A percentile compares a stretch with the other conserved stretches of the same genome.
Evolutionary conservation across 805 yeast species (phyloP).

Genomic region (Myxozyma melibiosi): DNA sequence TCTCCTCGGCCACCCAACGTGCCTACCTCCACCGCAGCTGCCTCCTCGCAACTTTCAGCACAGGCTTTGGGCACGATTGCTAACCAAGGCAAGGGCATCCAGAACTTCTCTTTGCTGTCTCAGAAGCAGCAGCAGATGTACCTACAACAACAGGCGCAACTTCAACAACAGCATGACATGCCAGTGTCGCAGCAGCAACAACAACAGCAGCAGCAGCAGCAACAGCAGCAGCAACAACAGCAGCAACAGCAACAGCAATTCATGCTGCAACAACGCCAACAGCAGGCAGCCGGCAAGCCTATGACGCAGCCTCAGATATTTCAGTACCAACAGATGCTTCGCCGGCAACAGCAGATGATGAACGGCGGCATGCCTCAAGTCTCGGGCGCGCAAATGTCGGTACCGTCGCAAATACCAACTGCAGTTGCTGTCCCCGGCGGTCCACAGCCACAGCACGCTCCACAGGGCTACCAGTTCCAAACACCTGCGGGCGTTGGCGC

Average conservation of each 20-base stretch:
- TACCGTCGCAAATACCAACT: conserved; percentile 8
- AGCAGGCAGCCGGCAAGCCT: conserved; percentile 4
- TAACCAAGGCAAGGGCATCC: background rate
- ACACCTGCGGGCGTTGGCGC: conserved; percentile 5
- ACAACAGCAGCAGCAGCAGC: conserved; percentile 19
- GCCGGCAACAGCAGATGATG: conserved; percentile 20
- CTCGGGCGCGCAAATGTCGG: background rate
- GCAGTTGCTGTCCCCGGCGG: background rate
- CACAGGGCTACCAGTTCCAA: conserved; percentile 18
- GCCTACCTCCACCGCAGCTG: background rate
- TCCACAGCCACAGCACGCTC: background rate
- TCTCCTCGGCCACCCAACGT: conserved; percentile 19
- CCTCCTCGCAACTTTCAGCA: conserved; percentile 1
- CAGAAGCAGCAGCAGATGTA: conserved; percentile 16
- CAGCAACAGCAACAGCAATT: conserved; percentile 10
- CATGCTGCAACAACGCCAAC: conserved; percentile 8
- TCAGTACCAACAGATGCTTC: conserved; percentile 15
- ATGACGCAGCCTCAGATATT: conserved; percentile 6
- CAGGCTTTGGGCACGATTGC: conserved; percentile 2
- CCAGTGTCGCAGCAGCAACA: conserved; percentile 17
- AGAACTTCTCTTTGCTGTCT: background rate
- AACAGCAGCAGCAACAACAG: background rate
- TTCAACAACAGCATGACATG: conserved; percentile 16
- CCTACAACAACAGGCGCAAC: conserved; percentile 5
- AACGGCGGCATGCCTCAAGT: conserved; percentile 6